These are phyloP conservation scores for Serendipita sp. DNA, from an alignment of 768 basidiomycete species.

Conservation along the genomic window DNA sequence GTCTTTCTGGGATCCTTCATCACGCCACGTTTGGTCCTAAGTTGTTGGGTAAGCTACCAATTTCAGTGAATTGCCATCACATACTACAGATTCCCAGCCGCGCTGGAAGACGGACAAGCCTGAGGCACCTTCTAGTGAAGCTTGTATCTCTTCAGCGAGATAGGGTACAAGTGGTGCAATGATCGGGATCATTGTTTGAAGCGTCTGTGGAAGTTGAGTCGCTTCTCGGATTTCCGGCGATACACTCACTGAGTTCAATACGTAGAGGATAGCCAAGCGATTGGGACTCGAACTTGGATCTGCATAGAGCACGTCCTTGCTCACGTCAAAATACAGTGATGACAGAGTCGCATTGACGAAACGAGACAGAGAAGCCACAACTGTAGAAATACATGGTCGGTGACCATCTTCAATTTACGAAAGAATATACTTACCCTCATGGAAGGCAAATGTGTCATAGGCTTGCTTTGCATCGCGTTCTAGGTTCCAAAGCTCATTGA, in stretches of 20 bases:
- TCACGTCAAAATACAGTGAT: constrained; percentile 80
- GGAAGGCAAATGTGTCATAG: constrained; percentile 64
- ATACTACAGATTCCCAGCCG: too few relatives aligned
- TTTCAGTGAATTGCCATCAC: too few relatives aligned
- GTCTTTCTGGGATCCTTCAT: constrained; percentile 35
- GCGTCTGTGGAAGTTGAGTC: constrained; percentile 27
- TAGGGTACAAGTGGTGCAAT: constrained; percentile 81
- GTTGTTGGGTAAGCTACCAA: too few relatives aligned
- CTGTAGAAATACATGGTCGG: constrained; percentile 24
- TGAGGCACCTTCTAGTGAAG: too few relatives aligned
- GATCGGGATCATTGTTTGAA: constrained; percentile 48
- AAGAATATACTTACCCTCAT: constrained; percentile 39
- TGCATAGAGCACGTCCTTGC: constrained; percentile 80
- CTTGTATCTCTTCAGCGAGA: constrained; percentile 65
- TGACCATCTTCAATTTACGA: background rate
- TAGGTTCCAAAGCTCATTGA: constrained; percentile 64
- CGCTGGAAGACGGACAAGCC: too few relatives aligned
- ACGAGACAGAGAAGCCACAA: constrained; percentile 49
- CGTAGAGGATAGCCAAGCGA: constrained; percentile 50
- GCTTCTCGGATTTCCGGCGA: background rate
- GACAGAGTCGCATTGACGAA: constrained; percentile 78
- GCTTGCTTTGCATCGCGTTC: constrained; percentile 49
- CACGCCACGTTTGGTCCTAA: constrained; percentile 48
- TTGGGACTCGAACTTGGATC: constrained; percentile 31
- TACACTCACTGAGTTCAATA: constrained; percentile 44